A percentile compares a stretch with the other conserved stretches of the same genome.
Conservation (phyloP, 768 basidiomycete species). For the Boletus reticuloceps region DNA sequence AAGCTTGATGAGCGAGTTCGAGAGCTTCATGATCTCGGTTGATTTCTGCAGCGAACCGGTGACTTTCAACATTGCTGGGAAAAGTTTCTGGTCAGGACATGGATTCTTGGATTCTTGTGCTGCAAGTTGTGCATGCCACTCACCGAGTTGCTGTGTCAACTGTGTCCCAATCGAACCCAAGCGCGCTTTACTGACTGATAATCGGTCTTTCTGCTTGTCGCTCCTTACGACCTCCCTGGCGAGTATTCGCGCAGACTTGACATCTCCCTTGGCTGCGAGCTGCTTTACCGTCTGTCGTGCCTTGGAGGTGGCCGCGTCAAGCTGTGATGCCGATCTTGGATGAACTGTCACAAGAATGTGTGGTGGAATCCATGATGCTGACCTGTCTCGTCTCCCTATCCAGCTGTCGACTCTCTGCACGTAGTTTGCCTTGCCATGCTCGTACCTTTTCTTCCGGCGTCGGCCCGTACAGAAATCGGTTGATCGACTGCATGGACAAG, state of each 20-base stretch:
- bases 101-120: not conserved
- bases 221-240: conserved; percentile 94
- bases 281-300: conserved; percentile 80
- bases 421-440: conserved; percentile 87
- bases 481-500: conserved; percentile 74
- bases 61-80: conserved; percentile 88
- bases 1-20: conserved; percentile 87
- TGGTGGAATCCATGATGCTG: conserved; percentile 29
- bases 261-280: conserved; percentile 86
- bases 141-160: conserved; percentile 89
- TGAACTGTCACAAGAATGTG: conserved; percentile 6
- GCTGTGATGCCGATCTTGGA: conserved; percentile 41
- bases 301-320: conserved; percentile 80
- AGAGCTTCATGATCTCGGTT: conserved; percentile 97
- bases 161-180: conserved; percentile 89
- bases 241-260: conserved; percentile 88
- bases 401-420: conserved; percentile 74
- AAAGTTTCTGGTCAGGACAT: not conserved
- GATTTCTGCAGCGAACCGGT: conserved; percentile 98
- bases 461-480: conserved; percentile 93
- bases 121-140: conserved; percentile 25
- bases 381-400: conserved; percentile 98
- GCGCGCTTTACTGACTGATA: conserved; percentile 91
- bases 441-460: conserved; percentile 93
- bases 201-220: conserved; percentile 89